Evolutionary conservation across 257 asterid species (phyloP).

Genomic region (Rubia yunnanensis): DNA sequence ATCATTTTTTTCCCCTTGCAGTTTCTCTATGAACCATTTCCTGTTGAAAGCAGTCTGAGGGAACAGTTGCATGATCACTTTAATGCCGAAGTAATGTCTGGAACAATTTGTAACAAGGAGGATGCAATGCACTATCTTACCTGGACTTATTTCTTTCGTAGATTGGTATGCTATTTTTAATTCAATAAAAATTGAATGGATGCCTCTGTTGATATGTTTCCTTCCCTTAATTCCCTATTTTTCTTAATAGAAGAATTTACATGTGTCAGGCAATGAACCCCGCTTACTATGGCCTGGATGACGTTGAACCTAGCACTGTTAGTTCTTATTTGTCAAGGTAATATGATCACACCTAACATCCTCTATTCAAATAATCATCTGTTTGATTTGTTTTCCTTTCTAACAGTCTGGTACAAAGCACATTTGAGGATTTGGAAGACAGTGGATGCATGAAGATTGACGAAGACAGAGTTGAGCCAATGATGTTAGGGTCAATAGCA

Average conservation of each 20-base stretch:
- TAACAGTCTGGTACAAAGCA: conserved; percentile 63
- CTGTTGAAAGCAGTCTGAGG: conserved; percentile 97
- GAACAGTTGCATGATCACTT: conserved; percentile 93
- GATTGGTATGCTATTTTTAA: conserved; percentile 59
- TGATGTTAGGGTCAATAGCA: conserved; percentile 91
- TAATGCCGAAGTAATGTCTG: conserved; percentile 95
- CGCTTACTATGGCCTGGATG: conserved; percentile 86
- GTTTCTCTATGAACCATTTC: conserved; percentile 98
- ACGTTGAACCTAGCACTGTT: conserved; percentile 61
- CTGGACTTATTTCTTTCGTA: conserved; percentile 93
- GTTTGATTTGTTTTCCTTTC: conserved; percentile 10
- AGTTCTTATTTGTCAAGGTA: conserved; percentile 93
- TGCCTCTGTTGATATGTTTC: neutral
- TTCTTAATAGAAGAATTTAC: conserved; percentile 10
- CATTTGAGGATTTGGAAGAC: conserved; percentile 97
- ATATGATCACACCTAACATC: conserved; percentile 2
- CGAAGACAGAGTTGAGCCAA: conserved; percentile 82
- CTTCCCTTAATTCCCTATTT: neutral
- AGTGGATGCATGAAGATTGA: conserved; percentile 83
- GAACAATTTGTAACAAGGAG: conserved; percentile 85
- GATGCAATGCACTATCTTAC: conserved; percentile 97
- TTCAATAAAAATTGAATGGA: neutral
- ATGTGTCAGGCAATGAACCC: conserved; percentile 73
- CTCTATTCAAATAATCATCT: conserved; percentile 9
- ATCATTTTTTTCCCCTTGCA: conserved; percentile 20